Evolutionary conservation across 2,329 filamentous ascomycete species (phyloP), one percentile per base, ranked within the genome.

Genomic region (Sphaerostilbella broomeana): DNA sequence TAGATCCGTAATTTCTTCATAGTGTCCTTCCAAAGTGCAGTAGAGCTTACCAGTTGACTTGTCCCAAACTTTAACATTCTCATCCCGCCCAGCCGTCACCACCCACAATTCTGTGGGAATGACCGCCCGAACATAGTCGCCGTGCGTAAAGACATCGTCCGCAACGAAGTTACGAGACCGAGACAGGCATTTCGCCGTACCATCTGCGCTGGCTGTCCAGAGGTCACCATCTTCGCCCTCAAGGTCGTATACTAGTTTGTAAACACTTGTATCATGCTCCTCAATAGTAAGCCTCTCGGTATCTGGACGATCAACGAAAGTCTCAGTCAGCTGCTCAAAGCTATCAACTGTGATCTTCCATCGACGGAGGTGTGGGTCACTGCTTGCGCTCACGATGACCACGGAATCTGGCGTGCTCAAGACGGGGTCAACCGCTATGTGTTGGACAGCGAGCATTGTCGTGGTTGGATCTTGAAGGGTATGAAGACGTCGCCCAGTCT

Each of bases 121-220:
- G 16, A 97, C 75, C 41, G 88, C 86, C 43, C 87, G 79, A 20
- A 97, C 89, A 58, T 94, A 95, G 59, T 94, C 88, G 2, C 88
- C 86, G 58, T 98, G 92, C 39, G 72, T 63, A 44, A 94, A 76
- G 2, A 66, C 73, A 39, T 89, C 82, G 43, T 90, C 86, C 4
- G 75, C 64, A 31, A 73, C 75, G 72, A 87, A 95, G 13, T 70
- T 71, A 31, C 75, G 77, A 17, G 72, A 67, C 37, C 88, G 72
- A 1, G 81, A 73, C 7, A 95, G 72, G 51, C 86, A 89, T 59
- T 90, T 92, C 2, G 80, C 80, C 1, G 84, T 88, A 51, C 87
- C 92, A 59, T 98, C 92, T 4, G 87, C 88, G 44, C 87, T 95
- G 5, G 89, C 84, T 6, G 90, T 95, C 88, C 88, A 97, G 11